Evolutionary conservation across 1,139 yeast genomes (phyloP), one percentile per base, ranked within the genome.

Genomic region (Magnusiomyces magnusii): DNA sequence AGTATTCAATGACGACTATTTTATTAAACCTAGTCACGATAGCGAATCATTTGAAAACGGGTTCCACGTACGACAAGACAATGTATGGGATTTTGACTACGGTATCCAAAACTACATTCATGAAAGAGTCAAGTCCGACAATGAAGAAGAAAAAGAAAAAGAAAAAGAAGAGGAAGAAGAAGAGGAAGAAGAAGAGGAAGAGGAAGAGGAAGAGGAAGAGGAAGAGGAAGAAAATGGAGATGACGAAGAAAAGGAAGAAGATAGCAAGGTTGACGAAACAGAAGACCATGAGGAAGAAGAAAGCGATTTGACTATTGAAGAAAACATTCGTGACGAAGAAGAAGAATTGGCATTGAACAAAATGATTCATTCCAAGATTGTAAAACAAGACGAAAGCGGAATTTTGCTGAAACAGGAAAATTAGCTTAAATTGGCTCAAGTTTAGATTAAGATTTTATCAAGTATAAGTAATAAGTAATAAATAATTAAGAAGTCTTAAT

Each of bases 1-100:
- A 21, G 59, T 49, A 19, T 60, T 60, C 47, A 54, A 53, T 19
- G 60, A 60, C 39, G 57, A 60, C 55, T 50, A 60, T 54, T 50
- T 57, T 5, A 36, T 55, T 10, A 50, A 52, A 1, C 59, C 58
- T 17, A 25, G 28, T 25, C 25, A n/a, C 21, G 15, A 39, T 21
- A 31, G 15, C 17, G 2, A 31, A 24, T 13, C 19, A 21, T 24
- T 27, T 24, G 51, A 24, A 23, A 27, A 47, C 28, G 27, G 25
- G 13, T 23, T 21, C n/a, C 31, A 10, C 7, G 15, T 28, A 5
- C 25, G 54, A 15, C 56, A 23, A 41, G 17, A 27, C 19, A 47
- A 17, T 21, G 51, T n/a, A 27, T 54, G 51, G 31, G 56, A 19
- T 24, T 41, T 3, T 21, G 36, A 21, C 50, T 25, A 17, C 49